Base-by-base conservation (phyloP, 768 basidiomycete genomes). In the Lactarius evosmus region DNA sequence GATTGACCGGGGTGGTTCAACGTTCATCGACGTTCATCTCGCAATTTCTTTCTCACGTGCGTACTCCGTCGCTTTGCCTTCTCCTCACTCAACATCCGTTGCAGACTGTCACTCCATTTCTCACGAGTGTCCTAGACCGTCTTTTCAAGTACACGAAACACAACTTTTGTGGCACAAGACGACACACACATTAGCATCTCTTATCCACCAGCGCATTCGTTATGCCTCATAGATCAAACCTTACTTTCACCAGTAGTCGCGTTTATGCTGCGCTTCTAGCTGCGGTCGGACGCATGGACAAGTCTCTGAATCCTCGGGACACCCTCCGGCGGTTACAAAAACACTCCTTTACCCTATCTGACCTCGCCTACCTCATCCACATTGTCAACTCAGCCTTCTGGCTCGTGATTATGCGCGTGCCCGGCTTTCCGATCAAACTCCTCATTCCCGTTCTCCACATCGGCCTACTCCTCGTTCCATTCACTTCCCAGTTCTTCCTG, bases 401-500 rank as follows among this genome's bases (percentile, higher is more conserved):
- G 88, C 76, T 93, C 66, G 75, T 75, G 46, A 77, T 93, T 61
- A 89, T 94, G 88, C 77, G 82, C 63, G 77, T 76, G 1, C 90
- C 91, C 0, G 78, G 79, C 16, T 89, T 86, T 69, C 89, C 89
- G 4, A 71, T 80, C 69, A 95, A 95, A 71, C 83, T 96, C 46
- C 61, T 81, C 54, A 91, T 96, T 68, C 93, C 95, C 8, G 40
- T 85, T 32, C 76, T 89, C 22, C 95, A 91, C 77, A 71, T 76
- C 60, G 70, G 82, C 56, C 87, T 85, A 34, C 80, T 98, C 63
- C 77, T 94, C 66, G 72, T 97, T 52, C 95, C 95, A 0, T 78
- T 95, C 60, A 95, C 95, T 0, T 88, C 85, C 33, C 95, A 96
- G 73, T 94, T 97, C 78, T 88, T 97, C 78, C 56, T 93, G 41